Evolutionary conservation across 306 rosid species (phyloP).

Genomic region (Corylus americana): DNA sequence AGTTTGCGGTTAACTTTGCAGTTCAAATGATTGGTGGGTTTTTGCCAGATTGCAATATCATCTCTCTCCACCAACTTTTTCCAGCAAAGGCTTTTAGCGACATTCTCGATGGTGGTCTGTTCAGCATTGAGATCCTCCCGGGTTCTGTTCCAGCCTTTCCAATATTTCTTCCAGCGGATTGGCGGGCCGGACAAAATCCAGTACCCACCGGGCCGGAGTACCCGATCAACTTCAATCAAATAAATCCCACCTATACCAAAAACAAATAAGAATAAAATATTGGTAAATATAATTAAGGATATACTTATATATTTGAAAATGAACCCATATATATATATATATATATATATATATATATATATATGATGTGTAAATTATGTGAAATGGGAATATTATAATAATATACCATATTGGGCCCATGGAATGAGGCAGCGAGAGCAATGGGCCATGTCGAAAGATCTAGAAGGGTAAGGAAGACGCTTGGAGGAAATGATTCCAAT

Average conservation of each 20-base stretch:
- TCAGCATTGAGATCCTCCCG: slow-evolving; percentile 64
- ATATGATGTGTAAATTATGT: no score
- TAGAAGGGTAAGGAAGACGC: slow-evolving; percentile 69
- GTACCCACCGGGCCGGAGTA: slow-evolving; percentile 75
- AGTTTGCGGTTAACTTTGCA: slow-evolving; percentile 47
- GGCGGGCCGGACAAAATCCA: slow-evolving; percentile 91
- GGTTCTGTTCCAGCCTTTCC: slow-evolving; percentile 82
- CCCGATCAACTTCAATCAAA: slow-evolving; percentile 66
- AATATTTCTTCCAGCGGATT: slow-evolving; percentile 54
- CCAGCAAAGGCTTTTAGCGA: slow-evolving; percentile 79
- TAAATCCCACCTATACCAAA: slow-evolving; percentile 53
- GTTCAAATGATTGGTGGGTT: slow-evolving; percentile 57
- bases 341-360: no score
- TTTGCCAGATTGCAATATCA: slow-evolving; percentile 84
- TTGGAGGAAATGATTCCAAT: slow-evolving; percentile 73
- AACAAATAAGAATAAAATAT: neutral
- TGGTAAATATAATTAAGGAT: neutral
- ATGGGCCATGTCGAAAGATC: slow-evolving; percentile 84
- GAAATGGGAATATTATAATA: neutral
- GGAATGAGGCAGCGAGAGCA: slow-evolving; percentile 90
- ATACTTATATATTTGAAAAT: no score
- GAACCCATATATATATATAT: no score
- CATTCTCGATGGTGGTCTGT: slow-evolving; percentile 60
- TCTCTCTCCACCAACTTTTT: slow-evolving; percentile 55
- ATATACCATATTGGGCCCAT: slow-evolving; percentile 52